phyloP scores from a whole-genome alignment of 208 protist genomes.

The Strigomonas galati region DNA sequence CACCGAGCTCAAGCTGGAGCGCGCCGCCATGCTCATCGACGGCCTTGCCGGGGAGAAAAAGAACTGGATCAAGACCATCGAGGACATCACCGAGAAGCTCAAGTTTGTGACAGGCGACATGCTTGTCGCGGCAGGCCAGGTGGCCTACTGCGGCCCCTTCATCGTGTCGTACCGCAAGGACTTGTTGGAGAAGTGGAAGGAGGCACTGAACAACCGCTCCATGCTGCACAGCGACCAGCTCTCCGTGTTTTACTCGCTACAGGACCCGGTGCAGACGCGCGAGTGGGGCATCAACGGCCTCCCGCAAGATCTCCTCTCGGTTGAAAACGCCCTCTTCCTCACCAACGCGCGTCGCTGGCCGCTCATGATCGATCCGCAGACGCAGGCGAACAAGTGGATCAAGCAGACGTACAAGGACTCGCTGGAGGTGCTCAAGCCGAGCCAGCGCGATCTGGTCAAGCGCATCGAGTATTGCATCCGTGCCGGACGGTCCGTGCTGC shows the following conservation, averaged over 20 bases:
- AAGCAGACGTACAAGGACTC: slow-evolving; percentile 94
- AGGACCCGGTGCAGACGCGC: slow-evolving; percentile 94
- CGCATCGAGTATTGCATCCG: slow-evolving; percentile 95
- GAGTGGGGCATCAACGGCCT: slow-evolving; percentile 95
- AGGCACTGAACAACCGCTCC: slow-evolving; percentile 54
- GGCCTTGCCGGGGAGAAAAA: slow-evolving; percentile 96
- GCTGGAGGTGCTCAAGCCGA: slow-evolving; percentile 95
- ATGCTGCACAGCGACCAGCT: slow-evolving; percentile 86
- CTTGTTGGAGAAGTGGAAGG: slow-evolving; percentile 85
- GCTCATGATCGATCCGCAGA: slow-evolving; percentile 99
- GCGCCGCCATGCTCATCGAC: slow-evolving; percentile 95
- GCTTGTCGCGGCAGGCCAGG: slow-evolving; percentile 92
- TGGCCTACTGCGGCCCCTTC: slow-evolving; percentile 97
- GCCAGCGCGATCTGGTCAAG: slow-evolving; percentile 94
- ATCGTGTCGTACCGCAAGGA: slow-evolving; percentile 89
- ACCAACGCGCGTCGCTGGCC: slow-evolving; percentile 94
- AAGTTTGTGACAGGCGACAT: slow-evolving; percentile 95
- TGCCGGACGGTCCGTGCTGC: slow-evolving; percentile 92
- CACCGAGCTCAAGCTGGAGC: slow-evolving; percentile 94
- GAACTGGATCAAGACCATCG: slow-evolving; percentile 90
- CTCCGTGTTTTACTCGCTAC: slow-evolving; percentile 90
- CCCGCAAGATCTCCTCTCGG: slow-evolving; percentile 94
- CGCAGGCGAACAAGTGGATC: slow-evolving; percentile 98
- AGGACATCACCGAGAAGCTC: slow-evolving; percentile 79
- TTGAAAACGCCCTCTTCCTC: slow-evolving; percentile 98